Conservation (phyloP, 2,329 filamentous ascomycete genomes). For the Calonectria honghensis region DNA sequence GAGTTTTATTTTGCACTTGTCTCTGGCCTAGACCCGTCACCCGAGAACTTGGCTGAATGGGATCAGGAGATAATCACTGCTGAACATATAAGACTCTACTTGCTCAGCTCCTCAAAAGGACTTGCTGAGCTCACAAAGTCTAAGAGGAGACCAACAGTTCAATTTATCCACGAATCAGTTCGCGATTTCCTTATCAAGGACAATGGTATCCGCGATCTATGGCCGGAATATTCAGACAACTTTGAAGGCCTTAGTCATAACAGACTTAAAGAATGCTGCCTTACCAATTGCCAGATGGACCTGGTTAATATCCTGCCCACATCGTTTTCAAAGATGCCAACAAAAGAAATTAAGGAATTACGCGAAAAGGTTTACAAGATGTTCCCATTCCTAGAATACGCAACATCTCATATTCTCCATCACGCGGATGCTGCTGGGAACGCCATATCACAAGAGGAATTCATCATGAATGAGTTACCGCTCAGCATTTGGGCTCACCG, state of each 20-base stretch:
- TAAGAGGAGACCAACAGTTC: background rate
- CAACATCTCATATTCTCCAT: too few species aligned
- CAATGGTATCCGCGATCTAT: background rate
- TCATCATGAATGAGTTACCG: too few species aligned
- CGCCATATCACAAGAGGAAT: too few species aligned
- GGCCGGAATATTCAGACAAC: background rate
- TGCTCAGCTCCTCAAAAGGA: slow-evolving; percentile 7
- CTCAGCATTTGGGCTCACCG: too few species aligned
- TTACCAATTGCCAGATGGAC: too few species aligned
- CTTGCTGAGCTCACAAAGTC: background rate
- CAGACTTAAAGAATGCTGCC: background rate
- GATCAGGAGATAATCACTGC: slow-evolving; percentile 35
- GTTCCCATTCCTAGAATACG: too few species aligned
- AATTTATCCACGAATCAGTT: slow-evolving; percentile 16
- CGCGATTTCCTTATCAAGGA: background rate
- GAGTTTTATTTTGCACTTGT: slow-evolving; percentile 64
- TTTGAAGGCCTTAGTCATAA: background rate
- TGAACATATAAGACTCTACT: background rate
- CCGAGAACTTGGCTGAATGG: slow-evolving; percentile 49
- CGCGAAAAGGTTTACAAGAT: too few species aligned
- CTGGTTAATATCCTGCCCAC: too few species aligned
- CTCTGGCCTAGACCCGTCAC: background rate
- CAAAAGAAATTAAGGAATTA: too few species aligned
- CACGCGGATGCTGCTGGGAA: too few species aligned
- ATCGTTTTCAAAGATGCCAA: too few species aligned